Evolutionary conservation across 768 basidiomycete species (phyloP), one percentile per base, ranked within the genome.

Genomic region (Panellus pusillus): DNA sequence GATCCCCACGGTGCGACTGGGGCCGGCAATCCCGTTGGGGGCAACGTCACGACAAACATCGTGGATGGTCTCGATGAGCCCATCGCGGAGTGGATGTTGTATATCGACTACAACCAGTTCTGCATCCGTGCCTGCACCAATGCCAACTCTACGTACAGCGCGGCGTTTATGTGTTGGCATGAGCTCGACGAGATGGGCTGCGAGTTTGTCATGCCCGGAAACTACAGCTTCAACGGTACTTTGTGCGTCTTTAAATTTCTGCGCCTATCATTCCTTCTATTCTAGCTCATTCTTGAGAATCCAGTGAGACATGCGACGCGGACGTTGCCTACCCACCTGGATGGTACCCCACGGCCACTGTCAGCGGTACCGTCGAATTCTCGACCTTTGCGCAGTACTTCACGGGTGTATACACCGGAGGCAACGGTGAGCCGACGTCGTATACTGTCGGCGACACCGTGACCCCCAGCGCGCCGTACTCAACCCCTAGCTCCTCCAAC

Each of bases 241-340:
- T 75, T 74, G 73, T 73, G 50, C 57, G 74, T 55, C n/a, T 7
- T n/a, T n/a, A n/a, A n/a, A n/a, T n/a, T 41, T 18, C 20, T 15
- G 44, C 18, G 4, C 14, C 1, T n/a, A 13, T 19, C 32, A 19
- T 32, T 11, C 14, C 19, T 38, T 28, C 12, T 15, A 9, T 3
- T 15, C 32, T 2, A 27, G 18, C 2, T 20, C 31, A 15, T 27
- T 36, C 9, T 19, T 6, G 24, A n/a, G 9, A 1, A 29, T 18
- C 8, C 42, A 74, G 74, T 49, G 70, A 75, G 56, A 69, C 68
- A 31, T 75, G 74, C 43, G 74, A 76, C 6, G 74, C 73, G 11
- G 73, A 76, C 37, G 70, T 72, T 50, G 75, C 72, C 9, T 76
- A 74, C 47, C 75, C 75, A 11, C 75, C 75, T 32, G 75, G 75